Evolutionary conservation across 495 filamentous ascomycete genomes (phyloP).

Genomic region (Sporormia fimetaria): DNA sequence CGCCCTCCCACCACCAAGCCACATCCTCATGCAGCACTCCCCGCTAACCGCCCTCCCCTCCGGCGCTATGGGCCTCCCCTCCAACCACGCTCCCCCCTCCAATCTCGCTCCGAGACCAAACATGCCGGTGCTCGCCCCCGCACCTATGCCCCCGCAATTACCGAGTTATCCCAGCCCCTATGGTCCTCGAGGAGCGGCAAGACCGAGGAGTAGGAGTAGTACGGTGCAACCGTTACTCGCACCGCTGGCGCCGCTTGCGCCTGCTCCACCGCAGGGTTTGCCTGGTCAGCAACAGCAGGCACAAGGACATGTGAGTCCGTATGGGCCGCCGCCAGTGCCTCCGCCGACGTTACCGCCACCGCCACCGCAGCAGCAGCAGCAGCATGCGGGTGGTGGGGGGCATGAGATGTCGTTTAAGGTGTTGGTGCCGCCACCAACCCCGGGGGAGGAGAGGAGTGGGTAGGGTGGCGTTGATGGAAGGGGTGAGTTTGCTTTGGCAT

Average conservation of each 20-base stretch:
- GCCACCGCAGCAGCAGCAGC: neutral
- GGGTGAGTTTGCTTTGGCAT: neutral
- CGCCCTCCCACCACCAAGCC: neutral
- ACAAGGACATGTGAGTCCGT: conserved; percentile 13
- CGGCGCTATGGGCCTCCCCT: neutral
- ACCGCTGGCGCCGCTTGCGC: conserved; percentile 8
- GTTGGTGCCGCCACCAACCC: conserved; percentile 2
- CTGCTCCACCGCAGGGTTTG: conserved; percentile 3
- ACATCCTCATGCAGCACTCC: conserved; percentile 1
- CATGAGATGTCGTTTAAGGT: conserved; percentile 6
- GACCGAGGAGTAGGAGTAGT: conserved; percentile 3
- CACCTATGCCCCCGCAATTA: conserved; percentile 5
- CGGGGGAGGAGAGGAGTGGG: conserved; percentile 1
- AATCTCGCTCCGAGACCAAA: neutral
- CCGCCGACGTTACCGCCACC: too few relatives aligned
- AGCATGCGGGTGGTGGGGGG: neutral
- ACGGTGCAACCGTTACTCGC: neutral
- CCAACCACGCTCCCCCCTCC: neutral
- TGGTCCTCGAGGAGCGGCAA: conserved; percentile 9
- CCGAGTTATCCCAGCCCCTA: conserved; percentile 14
- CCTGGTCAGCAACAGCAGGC: neutral
- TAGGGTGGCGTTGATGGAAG: neutral
- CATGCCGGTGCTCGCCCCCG: conserved; percentile 11
- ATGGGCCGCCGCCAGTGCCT: conserved; percentile 9
- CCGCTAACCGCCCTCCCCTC: conserved; percentile 8